Conservation (phyloP, 495 filamentous ascomycete species). For the Lasiosphaeriaceae sp. region DNA sequence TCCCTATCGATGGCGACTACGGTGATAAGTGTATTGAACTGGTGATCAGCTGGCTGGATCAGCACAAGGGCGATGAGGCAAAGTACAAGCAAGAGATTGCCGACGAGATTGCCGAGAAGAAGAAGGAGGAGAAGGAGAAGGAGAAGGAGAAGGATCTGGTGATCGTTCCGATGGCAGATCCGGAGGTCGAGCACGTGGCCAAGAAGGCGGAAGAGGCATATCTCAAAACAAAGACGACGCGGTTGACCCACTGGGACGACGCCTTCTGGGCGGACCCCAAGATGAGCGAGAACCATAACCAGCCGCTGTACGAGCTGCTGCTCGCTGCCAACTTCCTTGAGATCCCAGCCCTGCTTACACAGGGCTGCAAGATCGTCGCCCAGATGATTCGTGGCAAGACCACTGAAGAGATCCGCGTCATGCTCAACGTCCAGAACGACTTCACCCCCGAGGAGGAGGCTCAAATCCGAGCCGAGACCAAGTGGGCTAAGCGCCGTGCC, state of each 20-base stretch:
- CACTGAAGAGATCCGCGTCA: not conserved
- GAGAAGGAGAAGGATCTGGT: too few species aligned
- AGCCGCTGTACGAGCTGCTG: not conserved
- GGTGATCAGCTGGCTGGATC: too few species aligned
- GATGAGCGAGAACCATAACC: not conserved
- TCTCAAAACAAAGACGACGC: not conserved
- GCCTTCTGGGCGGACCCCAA: not conserved
- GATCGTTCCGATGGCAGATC: too few species aligned
- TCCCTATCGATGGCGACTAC: too few species aligned
- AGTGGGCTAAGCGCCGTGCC: too few species aligned
- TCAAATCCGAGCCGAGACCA: too few species aligned
- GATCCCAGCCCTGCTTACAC: not conserved
- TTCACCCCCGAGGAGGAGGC: conserved; percentile 4
- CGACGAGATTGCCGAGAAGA: too few species aligned
- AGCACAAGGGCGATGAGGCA: too few species aligned
- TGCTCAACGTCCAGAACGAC: conserved; percentile 1
- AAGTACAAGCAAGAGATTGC: too few species aligned
- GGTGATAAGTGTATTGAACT: too few species aligned
- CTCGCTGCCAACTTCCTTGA: conserved; percentile 4
- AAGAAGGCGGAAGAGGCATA: not conserved
- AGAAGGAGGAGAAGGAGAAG: too few species aligned
- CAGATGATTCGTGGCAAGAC: not conserved
- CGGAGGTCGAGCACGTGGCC: not conserved
- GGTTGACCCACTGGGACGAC: not conserved
- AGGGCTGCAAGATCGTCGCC: not conserved